These are phyloP conservation scores for Meyerozyma smithsonii DNA, from an alignment of 1,139 yeast species.

Conservation along the genomic window DNA sequence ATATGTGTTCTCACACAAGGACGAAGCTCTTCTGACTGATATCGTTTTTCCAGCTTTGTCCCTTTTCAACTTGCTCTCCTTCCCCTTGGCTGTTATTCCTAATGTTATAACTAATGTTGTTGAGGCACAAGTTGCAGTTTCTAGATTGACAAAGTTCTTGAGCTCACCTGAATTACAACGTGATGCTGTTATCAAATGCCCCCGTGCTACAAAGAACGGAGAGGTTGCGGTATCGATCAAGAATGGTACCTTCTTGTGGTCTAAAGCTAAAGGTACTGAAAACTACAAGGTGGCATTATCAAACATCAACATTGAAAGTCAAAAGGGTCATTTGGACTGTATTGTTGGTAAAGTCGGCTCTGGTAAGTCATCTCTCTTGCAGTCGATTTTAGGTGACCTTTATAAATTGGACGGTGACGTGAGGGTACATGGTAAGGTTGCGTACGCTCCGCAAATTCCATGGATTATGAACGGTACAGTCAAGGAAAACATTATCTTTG, in stretches of 20 bases:
- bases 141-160: slow-evolving; percentile 70
- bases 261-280: slow-evolving; percentile 59
- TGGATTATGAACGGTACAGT: slow-evolving; percentile 97
- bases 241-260: slow-evolving; percentile 86
- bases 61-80: slow-evolving; percentile 74
- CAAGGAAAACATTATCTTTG: slow-evolving; percentile 84
- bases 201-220: slow-evolving; percentile 49
- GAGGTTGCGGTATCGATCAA: slow-evolving; percentile 66
- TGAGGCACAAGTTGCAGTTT: slow-evolving; percentile 86
- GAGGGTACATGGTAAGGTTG: slow-evolving; percentile 69
- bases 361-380: slow-evolving; percentile 86
- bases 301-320: slow-evolving; percentile 62
- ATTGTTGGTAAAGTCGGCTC: slow-evolving; percentile 91
- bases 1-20: slow-evolving; percentile 59
- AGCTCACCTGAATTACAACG: slow-evolving; percentile 75
- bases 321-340: slow-evolving; percentile 80
- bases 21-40: slow-evolving; percentile 77
- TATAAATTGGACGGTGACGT: slow-evolving; percentile 77
- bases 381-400: slow-evolving; percentile 80
- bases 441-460: slow-evolving; percentile 86
- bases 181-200: slow-evolving; percentile 64
- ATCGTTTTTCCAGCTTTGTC: slow-evolving; percentile 93
- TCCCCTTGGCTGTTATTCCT: slow-evolving; percentile 94
- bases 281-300: slow-evolving; percentile 70
- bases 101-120: slow-evolving; percentile 81